Conservation (phyloP, 2,329 filamentous ascomycete species). For the Claviceps sorghi region DNA sequence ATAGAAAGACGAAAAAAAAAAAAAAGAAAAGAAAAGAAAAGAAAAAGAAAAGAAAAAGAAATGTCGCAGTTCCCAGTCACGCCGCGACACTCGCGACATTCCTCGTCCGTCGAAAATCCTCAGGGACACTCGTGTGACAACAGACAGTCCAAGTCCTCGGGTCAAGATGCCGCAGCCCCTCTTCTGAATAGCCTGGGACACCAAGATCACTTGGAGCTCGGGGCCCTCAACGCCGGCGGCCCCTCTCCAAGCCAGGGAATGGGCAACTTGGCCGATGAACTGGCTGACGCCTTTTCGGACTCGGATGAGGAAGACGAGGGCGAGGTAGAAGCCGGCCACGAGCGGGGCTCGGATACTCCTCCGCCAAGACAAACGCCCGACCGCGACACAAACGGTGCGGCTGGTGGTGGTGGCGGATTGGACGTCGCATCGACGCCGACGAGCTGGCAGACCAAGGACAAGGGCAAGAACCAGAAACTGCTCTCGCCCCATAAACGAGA, state of each 20-base stretch:
- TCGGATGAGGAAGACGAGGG: slow-evolving; percentile 50
- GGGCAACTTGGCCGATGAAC: slow-evolving; percentile 67
- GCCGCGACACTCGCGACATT: slow-evolving; percentile 44
- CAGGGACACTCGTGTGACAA: slow-evolving; percentile 31
- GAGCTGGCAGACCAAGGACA: slow-evolving; percentile 19
- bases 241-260: slow-evolving; percentile 39
- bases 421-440: slow-evolving; percentile 11
- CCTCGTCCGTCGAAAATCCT: slow-evolving; percentile 38
- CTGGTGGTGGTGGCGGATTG: slow-evolving; percentile 3
- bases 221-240: slow-evolving; percentile 28
- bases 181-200: slow-evolving; percentile 34
- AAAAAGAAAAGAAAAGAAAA: too few species aligned
- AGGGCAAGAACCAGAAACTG: slow-evolving; percentile 28
- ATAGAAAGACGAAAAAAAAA: too few species aligned
- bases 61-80: slow-evolving; percentile 19
- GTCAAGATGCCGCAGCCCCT: slow-evolving; percentile 34
- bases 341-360: neutral
- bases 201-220: slow-evolving; percentile 32
- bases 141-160: slow-evolving; percentile 36
- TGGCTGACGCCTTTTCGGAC: slow-evolving; percentile 58
- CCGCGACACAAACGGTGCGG: neutral
- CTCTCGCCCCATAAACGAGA: slow-evolving; percentile 28
- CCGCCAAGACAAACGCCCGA: slow-evolving; percentile 1
- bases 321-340: slow-evolving; percentile 28
- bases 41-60: too few species aligned